phyloP scores from a whole-genome alignment of 2,329 filamentous ascomycete genomes.

The Alternaria gaisen region DNA sequence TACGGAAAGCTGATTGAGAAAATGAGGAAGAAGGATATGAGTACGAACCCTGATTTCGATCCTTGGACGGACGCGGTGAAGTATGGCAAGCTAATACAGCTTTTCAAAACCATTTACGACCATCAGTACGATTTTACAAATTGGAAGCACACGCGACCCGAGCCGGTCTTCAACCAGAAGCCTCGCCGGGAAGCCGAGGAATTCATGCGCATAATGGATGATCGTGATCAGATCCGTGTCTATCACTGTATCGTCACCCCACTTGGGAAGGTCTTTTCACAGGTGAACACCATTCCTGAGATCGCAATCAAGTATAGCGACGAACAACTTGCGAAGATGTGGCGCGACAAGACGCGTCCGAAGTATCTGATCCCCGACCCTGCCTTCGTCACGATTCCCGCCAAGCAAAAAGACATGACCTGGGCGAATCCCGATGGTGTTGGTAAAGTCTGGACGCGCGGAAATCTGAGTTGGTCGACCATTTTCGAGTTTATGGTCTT shows the following conservation, averaged over 20 bases:
- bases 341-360: constrained; percentile 1
- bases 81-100: neutral
- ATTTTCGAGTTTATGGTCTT: constrained; percentile 7
- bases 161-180: constrained; percentile 1
- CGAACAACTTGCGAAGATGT: neutral
- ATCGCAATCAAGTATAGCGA: neutral
- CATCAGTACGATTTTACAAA: neutral
- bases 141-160: neutral
- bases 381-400: neutral
- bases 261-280: neutral
- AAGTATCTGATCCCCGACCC: neutral
- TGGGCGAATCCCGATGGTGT: neutral
- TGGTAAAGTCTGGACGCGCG: neutral
- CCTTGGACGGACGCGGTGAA: neutral
- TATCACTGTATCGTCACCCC: neutral
- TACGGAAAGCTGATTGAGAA: neutral
- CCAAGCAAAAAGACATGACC: neutral
- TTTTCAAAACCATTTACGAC: neutral
- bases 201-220: neutral
- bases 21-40: neutral
- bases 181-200: neutral
- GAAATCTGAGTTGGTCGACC: neutral
- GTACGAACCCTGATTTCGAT: neutral
- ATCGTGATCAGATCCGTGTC: neutral
- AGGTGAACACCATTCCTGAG: neutral